phyloP scores from a whole-genome alignment of 371 early-diverging fungal genomes.

The Mucor ambiguus region DNA sequence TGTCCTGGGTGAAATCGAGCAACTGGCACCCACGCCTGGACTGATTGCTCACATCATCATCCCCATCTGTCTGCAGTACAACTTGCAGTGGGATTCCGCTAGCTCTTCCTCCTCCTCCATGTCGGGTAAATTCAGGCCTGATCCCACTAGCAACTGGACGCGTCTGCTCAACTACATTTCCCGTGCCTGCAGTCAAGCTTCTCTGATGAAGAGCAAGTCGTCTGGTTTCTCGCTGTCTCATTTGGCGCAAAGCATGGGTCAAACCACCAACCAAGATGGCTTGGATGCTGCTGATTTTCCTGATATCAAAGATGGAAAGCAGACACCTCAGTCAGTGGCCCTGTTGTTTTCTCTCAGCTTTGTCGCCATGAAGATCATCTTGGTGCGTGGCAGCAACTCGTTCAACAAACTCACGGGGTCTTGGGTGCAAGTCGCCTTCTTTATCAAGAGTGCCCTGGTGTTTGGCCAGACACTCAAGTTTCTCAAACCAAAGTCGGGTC shows the following conservation, averaged over 20 bases:
- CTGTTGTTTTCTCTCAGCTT: conserved; percentile 50
- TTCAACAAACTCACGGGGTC: conserved; percentile 46
- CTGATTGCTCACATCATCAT: conserved; percentile 56
- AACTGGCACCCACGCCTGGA: conserved; percentile 39
- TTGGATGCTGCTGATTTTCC: conserved; percentile 22
- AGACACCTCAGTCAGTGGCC: conserved; percentile 32
- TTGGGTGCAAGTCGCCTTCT: conserved; percentile 48
- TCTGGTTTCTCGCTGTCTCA: conserved; percentile 47
- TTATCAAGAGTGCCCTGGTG: conserved; percentile 36
- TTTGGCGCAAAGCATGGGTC: conserved; percentile 26
- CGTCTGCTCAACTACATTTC: conserved; percentile 40
- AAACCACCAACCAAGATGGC: conserved; percentile 8
- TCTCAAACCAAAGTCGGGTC: conserved; percentile 18
- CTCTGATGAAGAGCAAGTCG: conserved; percentile 35
- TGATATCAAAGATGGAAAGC: conserved; percentile 41
- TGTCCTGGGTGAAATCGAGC: conserved; percentile 53
- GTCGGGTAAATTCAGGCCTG: conserved; percentile 26
- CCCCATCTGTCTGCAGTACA: conserved; percentile 57
- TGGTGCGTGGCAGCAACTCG: conserved; percentile 51
- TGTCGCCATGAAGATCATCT: conserved; percentile 57
- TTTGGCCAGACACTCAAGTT: conserved; percentile 39
- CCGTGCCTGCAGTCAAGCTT: conserved; percentile 43
- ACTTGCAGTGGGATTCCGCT: conserved; percentile 35
- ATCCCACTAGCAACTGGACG: conserved; percentile 48
- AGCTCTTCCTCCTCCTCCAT: conserved; percentile 26